These are phyloP conservation scores for Cutaneotrichosporon sp. DNA, from an alignment of 1,284 basidiomycete species.

Conservation along the genomic window DNA sequence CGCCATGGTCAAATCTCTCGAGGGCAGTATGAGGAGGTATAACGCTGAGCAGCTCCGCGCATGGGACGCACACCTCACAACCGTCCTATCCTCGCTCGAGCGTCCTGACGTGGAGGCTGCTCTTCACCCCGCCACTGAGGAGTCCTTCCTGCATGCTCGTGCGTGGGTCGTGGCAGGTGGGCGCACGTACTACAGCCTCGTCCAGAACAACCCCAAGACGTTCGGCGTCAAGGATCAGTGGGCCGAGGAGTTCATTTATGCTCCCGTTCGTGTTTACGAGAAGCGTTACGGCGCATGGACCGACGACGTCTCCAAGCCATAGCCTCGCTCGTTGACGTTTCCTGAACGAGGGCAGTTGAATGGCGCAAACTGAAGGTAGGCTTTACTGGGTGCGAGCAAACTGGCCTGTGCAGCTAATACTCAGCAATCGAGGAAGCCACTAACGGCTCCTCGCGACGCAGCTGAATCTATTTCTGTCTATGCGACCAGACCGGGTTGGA, in stretches of 20 bases:
- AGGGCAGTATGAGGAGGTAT: background rate
- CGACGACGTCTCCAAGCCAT: too few relatives aligned
- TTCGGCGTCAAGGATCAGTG: conserved; percentile 5
- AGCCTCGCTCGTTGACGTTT: too few relatives aligned
- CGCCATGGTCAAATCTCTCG: background rate
- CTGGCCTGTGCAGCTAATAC: too few relatives aligned
- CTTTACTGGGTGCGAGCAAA: too few relatives aligned
- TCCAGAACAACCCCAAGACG: background rate
- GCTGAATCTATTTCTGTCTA: too few relatives aligned
- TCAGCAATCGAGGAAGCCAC: too few relatives aligned
- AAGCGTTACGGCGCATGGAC: too few relatives aligned
- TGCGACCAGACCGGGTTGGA: too few relatives aligned
- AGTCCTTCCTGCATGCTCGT: conserved; percentile 13
- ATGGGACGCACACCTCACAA: conserved; percentile 12
- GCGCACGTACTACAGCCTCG: conserved; percentile 4
- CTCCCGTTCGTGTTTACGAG: background rate
- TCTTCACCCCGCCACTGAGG: conserved; percentile 4
- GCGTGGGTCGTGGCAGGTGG: conserved; percentile 11
- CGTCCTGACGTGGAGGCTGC: conserved; percentile 9
- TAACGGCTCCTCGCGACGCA: too few relatives aligned
- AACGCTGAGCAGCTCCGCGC: background rate
- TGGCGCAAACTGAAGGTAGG: too few relatives aligned
- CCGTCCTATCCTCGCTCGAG: conserved; percentile 9
- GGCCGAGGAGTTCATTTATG: conserved; percentile 7
- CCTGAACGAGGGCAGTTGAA: too few relatives aligned